Conservation (phyloP, 495 filamentous ascomycete species). For the Pseudoneurospora amorphoporcata region DNA sequence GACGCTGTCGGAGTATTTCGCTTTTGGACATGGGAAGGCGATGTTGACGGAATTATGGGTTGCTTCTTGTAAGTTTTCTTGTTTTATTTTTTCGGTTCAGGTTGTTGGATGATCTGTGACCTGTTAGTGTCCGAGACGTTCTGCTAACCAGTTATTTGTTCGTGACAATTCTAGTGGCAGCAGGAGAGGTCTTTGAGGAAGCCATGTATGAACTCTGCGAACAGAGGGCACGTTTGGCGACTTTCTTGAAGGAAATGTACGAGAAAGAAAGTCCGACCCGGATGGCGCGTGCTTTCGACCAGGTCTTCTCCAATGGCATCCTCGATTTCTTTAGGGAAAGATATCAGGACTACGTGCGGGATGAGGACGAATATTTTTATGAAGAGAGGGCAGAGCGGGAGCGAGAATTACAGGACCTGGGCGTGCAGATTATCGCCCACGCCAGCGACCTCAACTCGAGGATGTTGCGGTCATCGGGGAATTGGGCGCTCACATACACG, state of each 20-base stretch:
- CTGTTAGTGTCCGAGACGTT: background rate
- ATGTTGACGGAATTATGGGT: background rate
- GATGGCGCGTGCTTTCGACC: background rate
- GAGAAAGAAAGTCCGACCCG: background rate
- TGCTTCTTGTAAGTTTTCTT: background rate
- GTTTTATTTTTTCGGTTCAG: background rate
- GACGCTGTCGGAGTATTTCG: background rate
- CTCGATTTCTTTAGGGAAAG: background rate
- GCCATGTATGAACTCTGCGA: background rate
- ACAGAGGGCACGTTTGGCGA: background rate
- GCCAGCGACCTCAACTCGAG: background rate
- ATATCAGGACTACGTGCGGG: background rate
- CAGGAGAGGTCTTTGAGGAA: background rate
- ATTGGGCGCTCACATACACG: background rate
- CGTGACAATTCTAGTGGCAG: background rate
- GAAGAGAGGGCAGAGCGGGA: background rate
- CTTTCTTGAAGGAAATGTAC: background rate
- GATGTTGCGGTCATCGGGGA: background rate
- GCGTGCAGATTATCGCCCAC: background rate
- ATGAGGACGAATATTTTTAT: background rate
- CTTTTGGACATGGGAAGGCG: background rate
- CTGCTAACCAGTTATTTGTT: background rate
- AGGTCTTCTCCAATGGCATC: background rate
- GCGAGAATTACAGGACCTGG: background rate
- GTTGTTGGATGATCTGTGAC: background rate